These are phyloP conservation scores for Aegilops umbellulata DNA, from an alignment of 176 grass and related monocot genomes.

Conservation along the genomic window DNA sequence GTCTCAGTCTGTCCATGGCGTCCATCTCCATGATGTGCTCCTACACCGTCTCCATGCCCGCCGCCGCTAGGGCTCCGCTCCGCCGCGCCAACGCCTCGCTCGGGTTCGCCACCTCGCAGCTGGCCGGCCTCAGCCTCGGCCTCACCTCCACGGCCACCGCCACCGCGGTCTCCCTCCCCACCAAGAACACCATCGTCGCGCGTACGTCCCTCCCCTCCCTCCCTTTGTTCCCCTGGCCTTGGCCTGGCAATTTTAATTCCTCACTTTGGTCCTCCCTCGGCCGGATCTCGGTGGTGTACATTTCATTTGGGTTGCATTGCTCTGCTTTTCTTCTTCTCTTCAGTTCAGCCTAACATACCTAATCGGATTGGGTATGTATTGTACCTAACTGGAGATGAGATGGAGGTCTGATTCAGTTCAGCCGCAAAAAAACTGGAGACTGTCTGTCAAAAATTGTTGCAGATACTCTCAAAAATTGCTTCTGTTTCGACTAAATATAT, in stretches of 20 bases:
- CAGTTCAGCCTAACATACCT: too few species aligned
- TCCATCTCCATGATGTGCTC: constrained; percentile 38
- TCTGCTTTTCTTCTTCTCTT: too few species aligned
- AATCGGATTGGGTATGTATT: too few species aligned
- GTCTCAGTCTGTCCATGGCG: constrained; percentile 14
- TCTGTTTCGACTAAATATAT: too few species aligned
- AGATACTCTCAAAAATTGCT: too few species aligned
- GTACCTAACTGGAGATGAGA: too few species aligned
- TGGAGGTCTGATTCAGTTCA: too few species aligned
- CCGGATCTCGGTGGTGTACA: too few species aligned
- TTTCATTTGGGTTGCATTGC: too few species aligned
- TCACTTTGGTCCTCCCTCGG: not conserved
- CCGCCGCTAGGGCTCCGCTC: constrained; percentile 20
- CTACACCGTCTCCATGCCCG: constrained; percentile 20
- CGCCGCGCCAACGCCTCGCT: not conserved
- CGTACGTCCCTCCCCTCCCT: constrained; percentile 14
- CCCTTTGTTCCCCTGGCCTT: too few species aligned
- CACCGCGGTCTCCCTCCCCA: constrained; percentile 5
- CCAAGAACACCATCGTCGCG: constrained; percentile 35
- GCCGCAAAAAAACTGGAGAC: too few species aligned
- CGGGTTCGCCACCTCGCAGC: constrained; percentile 44
- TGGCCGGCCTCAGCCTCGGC: constrained; percentile 38
- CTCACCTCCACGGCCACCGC: not conserved
- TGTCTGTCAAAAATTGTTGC: too few species aligned
- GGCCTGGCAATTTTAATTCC: not conserved